Base-by-base conservation (phyloP, 768 basidiomycete genomes). In the Calocera cornea region DNA sequence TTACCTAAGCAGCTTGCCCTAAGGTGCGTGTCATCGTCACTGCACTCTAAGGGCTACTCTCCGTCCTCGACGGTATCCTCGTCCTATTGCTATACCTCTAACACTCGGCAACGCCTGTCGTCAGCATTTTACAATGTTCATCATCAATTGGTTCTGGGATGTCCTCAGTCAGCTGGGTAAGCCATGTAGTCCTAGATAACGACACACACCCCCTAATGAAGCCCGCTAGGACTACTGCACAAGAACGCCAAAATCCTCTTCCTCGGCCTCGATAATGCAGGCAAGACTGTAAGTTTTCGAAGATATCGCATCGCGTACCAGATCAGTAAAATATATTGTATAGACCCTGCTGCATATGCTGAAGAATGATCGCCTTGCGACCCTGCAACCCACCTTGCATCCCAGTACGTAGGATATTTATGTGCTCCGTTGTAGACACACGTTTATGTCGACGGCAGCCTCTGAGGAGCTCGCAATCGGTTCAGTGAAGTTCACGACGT, bases 211-310 rank as follows among this genome's bases (percentile, higher is more conserved):
- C 34, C 41, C 1, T 22, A 29, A 38, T 38, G 17, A 29, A n/a
- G 3, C 11, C 34, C n/a, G 22, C 38, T 70, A 95, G 93, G 93
- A 71, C 83, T 95, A 73, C 74, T 88, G 80, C 90, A 94, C 83
- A 97, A 99, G 89, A 97, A 97, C 76, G 97, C 97, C 71, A 99
- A 98, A 85, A 97, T 99, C 76, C 85, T 99, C 70, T 99, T 99
- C 87, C 85, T 99, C 65, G 97, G 97, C 70, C 85, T 98, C 66
- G 95, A 98, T 77, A 99, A 98, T 81, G 97, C 97, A 65, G 95
- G 97, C 75, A 99, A 98, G 84, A 98, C 97, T 69, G 95, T 97
- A 70, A 68, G 88, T 72, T 16, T 1, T 27, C 65, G 36, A 16
- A 16, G 36, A 27, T 36, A 22, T 34, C 8, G 16, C 40, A n/a